Evolutionary conservation across 176 grass and related monocot genomes (phyloP), one percentile per base, ranked within the genome.

Genomic region (Oryza brachyantha): DNA sequence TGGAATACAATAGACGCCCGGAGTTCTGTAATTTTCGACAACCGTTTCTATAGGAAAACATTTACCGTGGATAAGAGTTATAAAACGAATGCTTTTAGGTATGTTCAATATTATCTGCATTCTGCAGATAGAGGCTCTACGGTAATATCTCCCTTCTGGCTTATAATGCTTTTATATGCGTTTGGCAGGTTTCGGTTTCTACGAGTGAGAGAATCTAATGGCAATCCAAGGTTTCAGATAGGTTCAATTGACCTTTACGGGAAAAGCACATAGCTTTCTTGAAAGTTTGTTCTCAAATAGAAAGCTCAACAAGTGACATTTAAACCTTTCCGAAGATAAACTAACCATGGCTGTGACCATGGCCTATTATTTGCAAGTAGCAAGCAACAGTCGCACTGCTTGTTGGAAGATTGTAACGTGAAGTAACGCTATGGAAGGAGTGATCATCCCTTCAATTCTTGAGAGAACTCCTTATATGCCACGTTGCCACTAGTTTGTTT

Each of bases 211-310:
- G 88, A 94, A 83, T 65, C 61, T 21, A 80, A 88, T 85, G 77
- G 31, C 13, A 93, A 86, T 59, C 76, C 88, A 75, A 98, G 96
- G 79, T 98, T 98, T 98, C 96, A 98, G 79, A 89, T 98, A 93
- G 90, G 92, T 50, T 83, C 88, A 39, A 98, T 98, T 70, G 78
- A 93, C 75, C 78, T 98, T 14, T 95, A 95, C n/a, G 83, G 70
- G 39, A 85, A 80, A 82, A 74, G 9, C 38, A 19, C 61, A 59
- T 91, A 78, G 35, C 61, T 46, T 83, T 8, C 54, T 63, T 0
- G 5, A 38, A 64, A n/a, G 19, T 52, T 8, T 72, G 40, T 54
- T 27, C n/a, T 59, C 57, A 50, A 58, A 55, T 42, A 43, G 28
- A 38, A 40, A 25, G 36, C 9, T 32, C 9, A 71, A 50, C 32